Base-by-base conservation (phyloP, 768 basidiomycete genomes). In the Tephrocybe sp. region DNA sequence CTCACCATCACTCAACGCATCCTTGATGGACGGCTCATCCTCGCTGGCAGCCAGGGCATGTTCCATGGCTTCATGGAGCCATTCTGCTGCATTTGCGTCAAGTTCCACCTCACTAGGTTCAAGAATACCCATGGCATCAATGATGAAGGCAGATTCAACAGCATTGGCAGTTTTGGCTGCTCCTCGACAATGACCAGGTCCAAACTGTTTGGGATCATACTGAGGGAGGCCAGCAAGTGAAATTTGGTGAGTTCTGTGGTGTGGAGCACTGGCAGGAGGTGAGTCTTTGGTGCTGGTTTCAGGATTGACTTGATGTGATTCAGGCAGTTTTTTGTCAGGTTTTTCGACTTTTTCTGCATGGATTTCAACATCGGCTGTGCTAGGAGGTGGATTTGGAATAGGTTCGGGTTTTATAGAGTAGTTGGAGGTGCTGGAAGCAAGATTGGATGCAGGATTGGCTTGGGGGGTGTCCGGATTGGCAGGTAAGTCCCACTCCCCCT, bases 401-500 rank as follows among this genome's bases (percentile, higher is more conserved):
- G 44, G 15, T 47, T 47, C 5, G 11, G 3, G 8, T 25, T 47
- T 47, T 3, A 9, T 5, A 21, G 26, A 4, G 9, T 2, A 27
- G 2, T 22, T 22, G 18, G 45, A 13, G 36, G 27, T 46, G 22
- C 26, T 28, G 16, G 35, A 37, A 19, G 27, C n/a, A 24, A 6
- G 6, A 13, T 18, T 24, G 11, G 22, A 24, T 1, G 49, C 9
- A 21, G 22, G 22, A 18, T 41, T 16, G 35, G 34, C 22, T 16
- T 50, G 28, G 31, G 39, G 24, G 32, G 12, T 43, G 41, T 43
- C 34, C 28, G 49, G 41, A 37, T 38, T 44, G 49, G 15, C 5
- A 31, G 36, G 18, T 54, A 30, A 8, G 19, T 53, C 50, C 41
- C 55, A 62, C 62, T 62, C 63, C 62, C 61, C 63, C 58, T 67